Evolutionary conservation across 768 basidiomycete species (phyloP).

Genomic region (Boletus coccyginus): DNA sequence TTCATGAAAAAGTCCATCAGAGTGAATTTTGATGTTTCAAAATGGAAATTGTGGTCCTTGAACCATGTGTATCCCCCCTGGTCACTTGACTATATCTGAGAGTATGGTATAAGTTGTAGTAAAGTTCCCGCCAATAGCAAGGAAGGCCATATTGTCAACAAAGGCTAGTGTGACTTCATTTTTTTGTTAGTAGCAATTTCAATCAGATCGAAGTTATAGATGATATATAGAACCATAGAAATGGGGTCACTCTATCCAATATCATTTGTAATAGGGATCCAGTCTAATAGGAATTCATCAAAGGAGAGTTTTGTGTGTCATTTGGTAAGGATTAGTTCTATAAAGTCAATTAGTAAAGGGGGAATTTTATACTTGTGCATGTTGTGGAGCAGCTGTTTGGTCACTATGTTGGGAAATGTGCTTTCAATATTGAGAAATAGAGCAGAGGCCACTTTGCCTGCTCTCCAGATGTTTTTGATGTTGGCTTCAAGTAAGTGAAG

Average conservation of each 20-base stretch:
- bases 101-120: conserved; percentile 17
- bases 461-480: background rate
- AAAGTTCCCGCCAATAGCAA: conserved; percentile 26
- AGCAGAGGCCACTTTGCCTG: background rate
- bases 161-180: conserved; percentile 26
- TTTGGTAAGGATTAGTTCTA: background rate
- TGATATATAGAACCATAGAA: conserved; percentile 29
- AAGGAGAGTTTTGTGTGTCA: conserved; percentile 18
- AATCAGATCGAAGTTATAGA: conserved; percentile 30
- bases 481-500: background rate
- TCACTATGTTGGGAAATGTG: conserved; percentile 1
- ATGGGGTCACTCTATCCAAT: conserved; percentile 35
- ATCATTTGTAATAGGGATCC: conserved; percentile 15
- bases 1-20: conserved; percentile 12
- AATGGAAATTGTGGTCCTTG: conserved; percentile 18
- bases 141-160: conserved; percentile 29
- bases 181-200: background rate
- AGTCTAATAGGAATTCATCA: conserved; percentile 20
- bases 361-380: conserved; percentile 3
- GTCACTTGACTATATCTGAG: conserved; percentile 22
- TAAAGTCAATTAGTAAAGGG: background rate
- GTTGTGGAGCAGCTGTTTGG: background rate
- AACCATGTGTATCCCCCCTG: conserved; percentile 18
- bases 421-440: conserved; percentile 6
- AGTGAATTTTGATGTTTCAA: conserved; percentile 20